Conservation (phyloP, 2,329 filamentous ascomycete genomes). For the Microcyclospora tardicrescens region DNA sequence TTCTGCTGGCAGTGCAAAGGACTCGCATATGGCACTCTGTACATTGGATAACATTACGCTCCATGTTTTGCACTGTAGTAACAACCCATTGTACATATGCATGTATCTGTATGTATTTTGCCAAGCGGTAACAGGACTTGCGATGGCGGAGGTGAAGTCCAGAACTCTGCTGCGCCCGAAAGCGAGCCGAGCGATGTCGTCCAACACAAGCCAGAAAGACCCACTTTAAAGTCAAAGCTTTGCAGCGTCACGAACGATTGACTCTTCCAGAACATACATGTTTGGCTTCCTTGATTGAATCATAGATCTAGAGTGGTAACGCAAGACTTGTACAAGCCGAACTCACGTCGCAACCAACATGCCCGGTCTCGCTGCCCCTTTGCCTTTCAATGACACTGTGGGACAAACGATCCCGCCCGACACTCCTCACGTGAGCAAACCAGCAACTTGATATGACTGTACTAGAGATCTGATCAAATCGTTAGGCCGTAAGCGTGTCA, state of each 20-base stretch:
- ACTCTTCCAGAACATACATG: not conserved
- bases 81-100: too few species aligned
- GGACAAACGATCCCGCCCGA: conserved; percentile 66
- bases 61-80: too few species aligned
- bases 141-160: too few species aligned
- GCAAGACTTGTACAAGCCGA: too few species aligned
- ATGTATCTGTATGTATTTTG: too few species aligned
- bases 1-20: too few species aligned
- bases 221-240: not conserved
- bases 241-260: not conserved
- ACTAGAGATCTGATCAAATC: not conserved
- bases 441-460: not conserved
- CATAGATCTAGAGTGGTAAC: too few species aligned
- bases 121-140: too few species aligned
- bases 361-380: conserved; percentile 8
- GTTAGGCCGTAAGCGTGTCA: conserved; percentile 85
- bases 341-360: conserved; percentile 1
- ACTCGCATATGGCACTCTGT: too few species aligned
- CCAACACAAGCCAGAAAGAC: not conserved
- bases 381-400: conserved; percentile 24
- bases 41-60: too few species aligned
- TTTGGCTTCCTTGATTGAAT: not conserved
- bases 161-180: too few species aligned
- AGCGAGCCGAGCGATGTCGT: not conserved
- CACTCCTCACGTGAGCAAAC: conserved; percentile 57